Percentiles rank a stretch among this genome's conserved stretches.
These are phyloP conservation scores for Porphyrellus cyaneotinctus DNA, from an alignment of 768 basidiomycete species.

Conservation along the genomic window DNA sequence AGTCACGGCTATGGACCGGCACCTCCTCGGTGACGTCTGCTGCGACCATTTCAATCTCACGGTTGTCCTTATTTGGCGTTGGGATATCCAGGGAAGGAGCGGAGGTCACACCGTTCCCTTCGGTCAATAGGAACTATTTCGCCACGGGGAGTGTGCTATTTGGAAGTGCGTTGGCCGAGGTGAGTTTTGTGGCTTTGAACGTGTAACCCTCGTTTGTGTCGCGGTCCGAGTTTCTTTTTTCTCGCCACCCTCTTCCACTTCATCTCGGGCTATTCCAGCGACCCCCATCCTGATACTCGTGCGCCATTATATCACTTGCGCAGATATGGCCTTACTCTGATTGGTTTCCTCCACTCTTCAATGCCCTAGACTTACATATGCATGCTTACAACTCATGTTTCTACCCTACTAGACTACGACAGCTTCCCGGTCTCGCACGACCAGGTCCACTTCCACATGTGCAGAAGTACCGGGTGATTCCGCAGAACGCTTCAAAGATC, in stretches of 20 bases:
- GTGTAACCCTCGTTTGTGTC: slow-evolving; percentile 7
- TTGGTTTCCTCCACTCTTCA: slow-evolving; percentile 7
- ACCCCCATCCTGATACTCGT: background rate
- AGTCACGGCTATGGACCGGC: slow-evolving; percentile 21
- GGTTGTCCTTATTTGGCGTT: slow-evolving; percentile 25
- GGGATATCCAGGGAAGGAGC: slow-evolving; percentile 2
- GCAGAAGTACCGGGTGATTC: slow-evolving; percentile 8
- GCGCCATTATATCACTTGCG: slow-evolving; percentile 4
- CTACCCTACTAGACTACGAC: slow-evolving; percentile 4
- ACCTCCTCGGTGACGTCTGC: slow-evolving; percentile 1
- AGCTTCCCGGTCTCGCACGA: background rate
- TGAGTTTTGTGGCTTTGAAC: slow-evolving; percentile 11
- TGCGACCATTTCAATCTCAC: slow-evolving; percentile 11
- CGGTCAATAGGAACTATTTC: slow-evolving; percentile 6
- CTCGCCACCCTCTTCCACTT: background rate
- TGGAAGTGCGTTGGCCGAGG: slow-evolving; percentile 25
- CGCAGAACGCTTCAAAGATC: slow-evolving; percentile 42
- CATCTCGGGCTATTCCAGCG: background rate
- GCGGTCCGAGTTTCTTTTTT: background rate
- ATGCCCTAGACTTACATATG: background rate
- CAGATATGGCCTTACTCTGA: slow-evolving; percentile 8
- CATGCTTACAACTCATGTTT: slow-evolving; percentile 15
- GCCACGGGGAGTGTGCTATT: slow-evolving; percentile 46
- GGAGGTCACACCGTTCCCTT: background rate
- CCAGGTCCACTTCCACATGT: slow-evolving; percentile 10